These are phyloP conservation scores for Brettanomyces nanus DNA, from an alignment of 805 yeast species.

Conservation along the genomic window DNA sequence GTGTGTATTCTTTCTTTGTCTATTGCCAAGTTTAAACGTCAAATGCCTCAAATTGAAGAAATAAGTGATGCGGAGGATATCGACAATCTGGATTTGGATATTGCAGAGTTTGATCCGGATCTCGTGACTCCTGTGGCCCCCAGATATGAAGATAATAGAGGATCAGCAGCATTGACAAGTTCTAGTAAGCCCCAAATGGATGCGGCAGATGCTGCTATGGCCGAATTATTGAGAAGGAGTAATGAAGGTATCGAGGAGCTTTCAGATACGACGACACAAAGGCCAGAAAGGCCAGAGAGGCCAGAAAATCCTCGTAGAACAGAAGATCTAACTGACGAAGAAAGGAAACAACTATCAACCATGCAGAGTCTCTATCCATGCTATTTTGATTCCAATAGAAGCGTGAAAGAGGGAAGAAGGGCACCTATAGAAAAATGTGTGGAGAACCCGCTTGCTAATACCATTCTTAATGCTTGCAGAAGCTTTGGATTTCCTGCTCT, in stretches of 20 bases:
- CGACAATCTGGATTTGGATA: slow-evolving; percentile 88
- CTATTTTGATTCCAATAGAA: slow-evolving; percentile 74
- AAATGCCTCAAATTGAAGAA: slow-evolving; percentile 66
- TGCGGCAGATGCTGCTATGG: neutral
- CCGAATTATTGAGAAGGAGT: neutral
- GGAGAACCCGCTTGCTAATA: slow-evolving; percentile 79
- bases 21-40: no score
- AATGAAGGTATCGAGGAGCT: slow-evolving; percentile 8
- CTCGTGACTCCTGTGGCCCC: slow-evolving; percentile 68
- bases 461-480: slow-evolving; percentile 64
- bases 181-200: no score
- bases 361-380: slow-evolving; percentile 84
- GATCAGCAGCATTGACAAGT: no score
- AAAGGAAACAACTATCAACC: slow-evolving; percentile 52
- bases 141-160: neutral
- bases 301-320: slow-evolving; percentile 8
- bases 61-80: slow-evolving; percentile 73
- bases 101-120: slow-evolving; percentile 79
- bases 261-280: neutral
- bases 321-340: slow-evolving; percentile 38
- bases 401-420: slow-evolving; percentile 78
- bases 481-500: slow-evolving; percentile 27
- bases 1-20: no score
- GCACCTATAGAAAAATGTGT: slow-evolving; percentile 64
- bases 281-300: neutral